Conservation (phyloP, 1,284 basidiomycete species). For the Rhodotorula sp. region DNA sequence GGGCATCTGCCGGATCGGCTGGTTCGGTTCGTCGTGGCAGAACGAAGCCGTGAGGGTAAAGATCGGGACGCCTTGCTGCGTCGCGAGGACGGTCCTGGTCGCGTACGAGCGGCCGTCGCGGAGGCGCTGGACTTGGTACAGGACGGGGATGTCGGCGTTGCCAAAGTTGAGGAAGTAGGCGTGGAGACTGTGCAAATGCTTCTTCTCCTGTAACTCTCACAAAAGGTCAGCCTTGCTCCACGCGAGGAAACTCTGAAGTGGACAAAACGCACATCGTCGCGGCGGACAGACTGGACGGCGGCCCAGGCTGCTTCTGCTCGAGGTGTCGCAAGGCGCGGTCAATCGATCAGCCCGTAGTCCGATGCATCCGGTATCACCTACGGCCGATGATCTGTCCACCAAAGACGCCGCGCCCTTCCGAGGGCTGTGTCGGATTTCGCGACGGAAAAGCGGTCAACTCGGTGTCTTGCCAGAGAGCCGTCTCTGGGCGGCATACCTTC, state of each 20-base stretch:
- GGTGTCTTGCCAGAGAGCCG: too few species aligned
- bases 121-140: slow-evolving; percentile 66
- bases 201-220: slow-evolving; percentile 1
- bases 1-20: slow-evolving; percentile 47
- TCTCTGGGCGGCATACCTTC: slow-evolving; percentile 39
- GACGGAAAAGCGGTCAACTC: background rate
- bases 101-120: slow-evolving; percentile 65
- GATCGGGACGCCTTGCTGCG: slow-evolving; percentile 70
- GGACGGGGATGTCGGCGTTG: slow-evolving; percentile 70
- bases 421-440: slow-evolving; percentile 5
- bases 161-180: slow-evolving; percentile 79
- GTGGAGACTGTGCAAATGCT: slow-evolving; percentile 61
- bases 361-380: slow-evolving; percentile 59
- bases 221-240: too few species aligned
- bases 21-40: slow-evolving; percentile 72
- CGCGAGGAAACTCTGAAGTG: too few species aligned
- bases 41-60: slow-evolving; percentile 86
- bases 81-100: slow-evolving; percentile 70
- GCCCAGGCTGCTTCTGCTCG: slow-evolving; percentile 37
- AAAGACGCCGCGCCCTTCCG: slow-evolving; percentile 65
- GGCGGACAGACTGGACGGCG: slow-evolving; percentile 25
- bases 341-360: slow-evolving; percentile 29
- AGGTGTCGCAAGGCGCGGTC: slow-evolving; percentile 55
- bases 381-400: slow-evolving; percentile 82
- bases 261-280: slow-evolving; percentile 34